Evolutionary conservation across 108 stramenopile genomes (phyloP), one percentile per base, ranked within the genome.

Genomic region (Cyclotella cryptica): DNA sequence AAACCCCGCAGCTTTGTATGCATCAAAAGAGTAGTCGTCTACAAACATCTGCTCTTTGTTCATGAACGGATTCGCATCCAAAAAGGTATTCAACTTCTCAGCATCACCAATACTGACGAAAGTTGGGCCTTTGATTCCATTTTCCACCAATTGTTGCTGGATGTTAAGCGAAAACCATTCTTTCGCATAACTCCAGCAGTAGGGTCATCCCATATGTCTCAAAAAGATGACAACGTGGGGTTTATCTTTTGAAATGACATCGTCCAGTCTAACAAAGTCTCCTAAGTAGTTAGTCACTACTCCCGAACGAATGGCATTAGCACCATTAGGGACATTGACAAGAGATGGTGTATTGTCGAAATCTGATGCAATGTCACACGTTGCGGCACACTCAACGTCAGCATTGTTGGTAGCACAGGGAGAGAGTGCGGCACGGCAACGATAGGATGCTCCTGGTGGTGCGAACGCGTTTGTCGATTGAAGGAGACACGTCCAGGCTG

Each of bases 161-260:
- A 92, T 22, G 40, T 52, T 68, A 72, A 55, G 22, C 55, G 55
- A 55, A 55, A 82, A 87, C 91, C 90, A 92, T 49, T 80, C 78
- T 26, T 88, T 91, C 80, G 92, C 91, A 77, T 93, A 96, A 60
- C 76, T 90, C 95, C 95, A 96, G 87, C 95, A 96, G 75, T 93
- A 96, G 28, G 92, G 92, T 93, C 95, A 96, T 53, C 91, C 95
- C 70, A 93, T 74, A 71, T 96, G 95, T 18, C 95, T 79, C 11
- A 95, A 78, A 63, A 87, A 93, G 40, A 95, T 76, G 4, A 95
- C 94, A 26, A 94, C 75, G 13, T 86, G 87, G 2, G 84, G 89
- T 10, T 75, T 79, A 10, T 35, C 46, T 26, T 79, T 83, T 68
- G 54, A 62, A 45, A 91, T 87, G 13, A 72, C 69, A 28, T 91